Evolutionary conservation across 495 filamentous ascomycete genomes (phyloP).

Genomic region (Patellaria atrata): DNA sequence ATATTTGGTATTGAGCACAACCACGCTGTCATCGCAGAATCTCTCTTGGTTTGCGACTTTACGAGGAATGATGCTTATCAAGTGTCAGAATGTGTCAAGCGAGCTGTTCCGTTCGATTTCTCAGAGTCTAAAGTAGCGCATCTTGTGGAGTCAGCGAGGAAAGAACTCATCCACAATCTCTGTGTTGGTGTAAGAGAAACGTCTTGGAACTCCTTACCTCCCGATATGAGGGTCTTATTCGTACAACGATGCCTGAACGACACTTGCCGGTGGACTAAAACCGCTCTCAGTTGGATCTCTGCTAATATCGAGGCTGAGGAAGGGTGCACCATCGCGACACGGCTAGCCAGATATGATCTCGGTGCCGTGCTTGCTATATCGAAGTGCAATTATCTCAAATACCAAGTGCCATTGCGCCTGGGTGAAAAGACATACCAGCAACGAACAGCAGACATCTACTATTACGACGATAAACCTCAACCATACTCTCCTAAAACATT

Average conservation of each 20-base stretch:
- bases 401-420: constrained; percentile 4
- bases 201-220: constrained; percentile 22
- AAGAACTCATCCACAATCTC: constrained; percentile 19
- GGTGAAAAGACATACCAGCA: constrained; percentile 15
- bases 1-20: constrained; percentile 37
- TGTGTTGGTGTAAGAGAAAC: constrained; percentile 24
- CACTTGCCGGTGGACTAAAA: constrained; percentile 9
- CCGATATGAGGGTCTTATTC: constrained; percentile 17
- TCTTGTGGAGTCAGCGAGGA: constrained; percentile 12
- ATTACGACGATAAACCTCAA: constrained; percentile 1
- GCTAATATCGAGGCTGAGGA: constrained; percentile 15
- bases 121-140: constrained; percentile 1
- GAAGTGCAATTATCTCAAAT: constrained; percentile 20
- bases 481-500: constrained; percentile 9
- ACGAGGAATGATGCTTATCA: constrained; percentile 5
- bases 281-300: constrained; percentile 19
- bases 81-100: constrained; percentile 21
- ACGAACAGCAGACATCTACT: constrained; percentile 12
- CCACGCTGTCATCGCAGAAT: constrained; percentile 35
- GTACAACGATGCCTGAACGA: constrained; percentile 20
- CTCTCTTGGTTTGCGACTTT: constrained; percentile 26
- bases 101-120: constrained; percentile 7
- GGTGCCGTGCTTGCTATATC: constrained; percentile 15
- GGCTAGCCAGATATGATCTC: constrained; percentile 23
- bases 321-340: constrained; percentile 15